Percentiles rank a stretch among this genome's conserved stretches.
These are phyloP conservation scores for Lentinus brumalis DNA, from an alignment of 768 basidiomycete genomes.

Conservation along the genomic window DNA sequence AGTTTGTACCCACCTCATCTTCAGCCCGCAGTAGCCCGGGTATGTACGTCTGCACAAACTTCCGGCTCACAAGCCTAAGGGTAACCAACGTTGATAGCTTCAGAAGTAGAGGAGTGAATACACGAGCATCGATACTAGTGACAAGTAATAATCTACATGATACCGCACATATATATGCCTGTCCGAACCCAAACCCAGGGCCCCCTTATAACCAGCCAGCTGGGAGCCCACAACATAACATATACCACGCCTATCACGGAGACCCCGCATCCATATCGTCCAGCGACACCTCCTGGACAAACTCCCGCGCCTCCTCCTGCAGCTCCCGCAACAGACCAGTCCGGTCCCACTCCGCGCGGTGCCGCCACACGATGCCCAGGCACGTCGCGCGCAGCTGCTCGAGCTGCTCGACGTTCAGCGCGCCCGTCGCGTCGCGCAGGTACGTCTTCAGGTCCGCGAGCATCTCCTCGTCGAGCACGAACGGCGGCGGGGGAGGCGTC, in stretches of 20 bases:
- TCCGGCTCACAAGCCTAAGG: too few relatives aligned
- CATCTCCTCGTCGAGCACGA: constrained; percentile 58
- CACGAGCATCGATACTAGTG: constrained; percentile 1
- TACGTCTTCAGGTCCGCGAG: constrained; percentile 50
- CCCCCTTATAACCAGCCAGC: not conserved
- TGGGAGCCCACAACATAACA: not conserved
- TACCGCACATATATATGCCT: not conserved
- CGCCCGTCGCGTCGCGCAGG: constrained; percentile 55
- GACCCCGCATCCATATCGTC: constrained; percentile 27
- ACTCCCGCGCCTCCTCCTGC: constrained; percentile 56
- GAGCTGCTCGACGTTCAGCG: constrained; percentile 82
- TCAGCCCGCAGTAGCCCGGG: too few relatives aligned
- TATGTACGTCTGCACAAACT: too few relatives aligned
- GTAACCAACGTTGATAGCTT: too few relatives aligned
- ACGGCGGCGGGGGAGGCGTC: constrained; percentile 71
- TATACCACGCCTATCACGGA: not conserved
- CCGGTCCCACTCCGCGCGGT: constrained; percentile 83
- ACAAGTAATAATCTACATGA: constrained; percentile 6
- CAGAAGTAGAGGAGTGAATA: not conserved
- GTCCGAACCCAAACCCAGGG: not conserved
- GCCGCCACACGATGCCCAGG: constrained; percentile 81
- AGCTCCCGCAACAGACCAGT: constrained; percentile 63
- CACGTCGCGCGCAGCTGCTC: constrained; percentile 91
- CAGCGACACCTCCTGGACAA: constrained; percentile 60
- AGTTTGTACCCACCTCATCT: too few relatives aligned